Conservation (phyloP, 352 stramenopile species). For the Blastocystis sp. region DNA sequence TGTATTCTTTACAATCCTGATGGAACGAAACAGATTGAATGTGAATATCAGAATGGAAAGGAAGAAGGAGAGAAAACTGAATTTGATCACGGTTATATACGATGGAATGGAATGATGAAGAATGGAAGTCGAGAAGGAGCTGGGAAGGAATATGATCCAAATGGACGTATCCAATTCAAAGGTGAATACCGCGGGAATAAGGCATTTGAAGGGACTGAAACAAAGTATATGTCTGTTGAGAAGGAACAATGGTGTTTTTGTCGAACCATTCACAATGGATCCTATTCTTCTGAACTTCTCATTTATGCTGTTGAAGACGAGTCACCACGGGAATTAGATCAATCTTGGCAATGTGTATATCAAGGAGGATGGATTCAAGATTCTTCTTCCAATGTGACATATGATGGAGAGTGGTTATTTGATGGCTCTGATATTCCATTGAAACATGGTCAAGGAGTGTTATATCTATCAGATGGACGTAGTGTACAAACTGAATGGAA, state of each 20-base stretch:
- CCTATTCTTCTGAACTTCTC: not conserved
- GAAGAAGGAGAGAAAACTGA: not conserved
- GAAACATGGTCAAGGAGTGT: not conserved
- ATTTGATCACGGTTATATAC: not conserved
- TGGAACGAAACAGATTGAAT: not conserved
- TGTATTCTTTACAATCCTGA: not conserved
- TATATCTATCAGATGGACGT: slow-evolving; percentile 15
- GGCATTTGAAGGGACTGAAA: not conserved
- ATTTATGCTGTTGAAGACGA: not conserved
- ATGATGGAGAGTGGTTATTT: too few relatives aligned
- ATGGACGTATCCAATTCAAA: not conserved
- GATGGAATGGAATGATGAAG: not conserved
- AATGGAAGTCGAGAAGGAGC: not conserved
- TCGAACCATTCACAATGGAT: not conserved
- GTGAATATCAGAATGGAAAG: not conserved
- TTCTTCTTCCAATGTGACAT: too few relatives aligned
- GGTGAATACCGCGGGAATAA: not conserved
- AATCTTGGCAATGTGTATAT: not conserved
- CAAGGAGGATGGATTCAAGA: not conserved
- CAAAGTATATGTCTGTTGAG: not conserved
- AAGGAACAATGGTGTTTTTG: not conserved
- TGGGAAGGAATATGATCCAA: not conserved
- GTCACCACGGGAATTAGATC: not conserved
- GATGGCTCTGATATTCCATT: not conserved
- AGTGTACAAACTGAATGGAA: not conserved